phyloP scores from a whole-genome alignment of 108 stramenopile genomes.

The Mediolabrus comicus region DNA sequence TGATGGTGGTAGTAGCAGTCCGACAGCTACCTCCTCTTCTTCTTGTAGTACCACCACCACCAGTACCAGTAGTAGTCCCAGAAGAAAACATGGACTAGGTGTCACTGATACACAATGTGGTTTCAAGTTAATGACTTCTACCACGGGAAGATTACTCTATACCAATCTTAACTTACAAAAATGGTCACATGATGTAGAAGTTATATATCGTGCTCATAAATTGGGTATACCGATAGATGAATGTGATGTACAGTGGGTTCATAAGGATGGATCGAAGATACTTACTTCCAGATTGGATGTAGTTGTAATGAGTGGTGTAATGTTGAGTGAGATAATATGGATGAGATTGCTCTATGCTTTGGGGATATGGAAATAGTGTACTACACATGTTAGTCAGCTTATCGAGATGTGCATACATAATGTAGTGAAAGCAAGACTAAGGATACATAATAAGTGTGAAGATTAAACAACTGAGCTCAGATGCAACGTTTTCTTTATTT shows the following conservation, averaged over 20 bases:
- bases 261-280: conserved; percentile 83
- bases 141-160: conserved; percentile 50
- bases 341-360: conserved; percentile 58
- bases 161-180: conserved; percentile 54
- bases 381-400: too few species aligned
- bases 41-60: neutral
- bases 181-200: conserved; percentile 87
- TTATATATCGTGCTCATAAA: conserved; percentile 58
- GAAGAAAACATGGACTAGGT: conserved; percentile 11
- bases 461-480: too few species aligned
- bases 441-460: too few species aligned
- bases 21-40: too few species aligned
- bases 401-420: too few species aligned
- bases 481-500: neutral
- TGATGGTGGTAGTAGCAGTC: too few species aligned
- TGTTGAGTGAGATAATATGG: conserved; percentile 64
- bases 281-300: conserved; percentile 42
- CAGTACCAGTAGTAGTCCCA: neutral
- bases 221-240: conserved; percentile 51
- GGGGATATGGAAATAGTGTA: conserved; percentile 17
- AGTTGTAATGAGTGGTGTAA: conserved; percentile 48
- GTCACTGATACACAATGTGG: conserved; percentile 80
- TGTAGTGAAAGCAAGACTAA: too few species aligned
- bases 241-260: conserved; percentile 57
- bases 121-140: conserved; percentile 71